Evolutionary conservation across 768 basidiomycete genomes (phyloP), one percentile per base, ranked within the genome.

Genomic region (Lentinula detonsa): DNA sequence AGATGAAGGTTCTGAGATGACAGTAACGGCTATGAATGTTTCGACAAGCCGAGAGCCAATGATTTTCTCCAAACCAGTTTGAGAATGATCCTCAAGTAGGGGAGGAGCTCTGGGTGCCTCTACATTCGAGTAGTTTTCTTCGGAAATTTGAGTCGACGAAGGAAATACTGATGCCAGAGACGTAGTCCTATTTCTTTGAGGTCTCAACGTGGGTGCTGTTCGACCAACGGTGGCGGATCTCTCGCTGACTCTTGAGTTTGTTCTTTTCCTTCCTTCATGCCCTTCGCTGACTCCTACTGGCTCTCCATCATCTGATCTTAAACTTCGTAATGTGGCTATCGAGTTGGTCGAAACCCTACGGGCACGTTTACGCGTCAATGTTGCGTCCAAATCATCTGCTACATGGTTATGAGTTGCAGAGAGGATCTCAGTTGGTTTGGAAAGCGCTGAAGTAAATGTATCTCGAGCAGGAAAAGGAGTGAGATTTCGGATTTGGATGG

Each of bases 381-480:
- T 79, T 53, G 87, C 73, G 66, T 88, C 87, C 52, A 90, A 74
- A 71, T 92, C 91, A 69, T 93, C 90, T 3, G 86, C 81, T 39
- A 86, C 64, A 65, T 82, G 78, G 33, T 85, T 84, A 66, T 81
- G 73, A 7, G 79, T 68, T 2, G 13, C 4, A 54, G 34, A 3
- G 1, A 78, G 81, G 64, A 85, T 84, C 67, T 84, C 81, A 9
- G 83, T 78, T 10, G 90, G 88, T 67, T 88, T 85, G 16, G 80
- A 76, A 57, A 93, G 78, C 18, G 90, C 89, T 23, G 89, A 88
- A 18, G 91, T 85, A 63, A 91, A 79, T 5, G 86, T 80, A 71
- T 93, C 91, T 39, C 91, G 85, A 57, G 84, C 83, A 37, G 91
- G 91, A 70, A 91, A 93, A 1, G 89, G 90, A n/a, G 91, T 89